Base-by-base conservation (phyloP, 2,329 filamentous ascomycete genomes). In the Aspergillus caelatus region DNA sequence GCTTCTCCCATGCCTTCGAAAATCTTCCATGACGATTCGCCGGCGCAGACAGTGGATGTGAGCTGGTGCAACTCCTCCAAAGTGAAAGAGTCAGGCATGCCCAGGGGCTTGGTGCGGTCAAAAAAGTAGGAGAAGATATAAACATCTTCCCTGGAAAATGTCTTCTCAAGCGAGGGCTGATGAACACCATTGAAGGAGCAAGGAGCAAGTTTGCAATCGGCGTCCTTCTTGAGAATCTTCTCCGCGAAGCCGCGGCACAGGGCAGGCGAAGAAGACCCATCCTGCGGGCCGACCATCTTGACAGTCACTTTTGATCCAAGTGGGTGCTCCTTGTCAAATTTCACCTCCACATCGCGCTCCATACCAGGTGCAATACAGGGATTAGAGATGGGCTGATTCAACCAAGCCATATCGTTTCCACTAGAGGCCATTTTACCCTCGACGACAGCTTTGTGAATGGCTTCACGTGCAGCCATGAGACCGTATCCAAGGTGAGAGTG, bases 71-170 rank as follows among this genome's bases (percentile, higher is more conserved):
- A 86, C 82, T 99, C 95, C 57, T 89, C 87, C 39, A 99, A 83
- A 0, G 94, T 97, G 80, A 98, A 99, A 7, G 91, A 94, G 70
- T 97, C 93, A n/a, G 96, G 95, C 93, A 99, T 98, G 69, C 96
- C 96, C 12, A 99, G 88, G 5, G 93, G 92, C 77, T 92, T 87
- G 28, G 92, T 96, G 73, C 96, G 94, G 83, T 99, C 95, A 81
- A 91, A 97, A 82, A 99, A 99, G 86, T 96, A 99, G 34, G 92
- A 96, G 81, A 99, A 94, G 71, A 98, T 93, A 81, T 94, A 99
- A 45, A 98, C 88, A 72, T 97, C 94, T 79, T 98, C 94, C 67
- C 86, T 86, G 30, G 92, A 83, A 74, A 99, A 99, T 0, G 95
- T 99, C 85, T 97, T 96, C 70, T 88, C 89, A 55, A 99, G 85